Evolutionary conservation across 2,329 filamentous ascomycete genomes (phyloP).

Genomic region (Verticillium klebahnii): DNA sequence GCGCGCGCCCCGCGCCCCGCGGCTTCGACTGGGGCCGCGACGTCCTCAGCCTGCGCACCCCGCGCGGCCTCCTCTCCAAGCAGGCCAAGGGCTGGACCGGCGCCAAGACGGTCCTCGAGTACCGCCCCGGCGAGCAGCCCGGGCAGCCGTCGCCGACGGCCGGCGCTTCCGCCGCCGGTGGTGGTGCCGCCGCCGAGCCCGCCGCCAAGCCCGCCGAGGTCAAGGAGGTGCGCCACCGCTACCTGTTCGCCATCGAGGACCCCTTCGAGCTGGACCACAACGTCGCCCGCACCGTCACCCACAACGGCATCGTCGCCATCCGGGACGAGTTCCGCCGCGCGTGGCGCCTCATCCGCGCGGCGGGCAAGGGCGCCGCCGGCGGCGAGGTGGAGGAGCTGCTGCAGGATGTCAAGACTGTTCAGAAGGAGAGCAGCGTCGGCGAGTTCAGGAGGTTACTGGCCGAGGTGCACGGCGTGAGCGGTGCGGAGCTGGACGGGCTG

Average conservation of each 20-base stretch:
- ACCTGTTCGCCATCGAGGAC: slow-evolving; percentile 86
- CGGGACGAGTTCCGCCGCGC: slow-evolving; percentile 80
- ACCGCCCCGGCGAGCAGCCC: slow-evolving; percentile 7
- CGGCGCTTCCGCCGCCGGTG: background rate
- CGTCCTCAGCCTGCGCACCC: slow-evolving; percentile 71
- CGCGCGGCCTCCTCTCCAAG: slow-evolving; percentile 67
- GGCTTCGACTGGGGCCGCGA: slow-evolving; percentile 79
- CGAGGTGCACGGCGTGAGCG: slow-evolving; percentile 30
- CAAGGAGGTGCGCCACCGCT: slow-evolving; percentile 73
- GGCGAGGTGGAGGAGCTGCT: slow-evolving; percentile 37
- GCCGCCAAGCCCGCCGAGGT: slow-evolving; percentile 29
- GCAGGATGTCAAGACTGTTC: slow-evolving; percentile 39
- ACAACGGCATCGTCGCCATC: slow-evolving; percentile 76
- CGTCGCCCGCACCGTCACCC: slow-evolving; percentile 79
- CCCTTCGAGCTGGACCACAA: slow-evolving; percentile 88
- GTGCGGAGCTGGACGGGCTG: slow-evolving; percentile 3
- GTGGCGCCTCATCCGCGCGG: slow-evolving; percentile 61
- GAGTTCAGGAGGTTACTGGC: slow-evolving; percentile 31
- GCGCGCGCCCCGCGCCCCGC: slow-evolving; percentile 39
- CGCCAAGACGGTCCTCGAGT: slow-evolving; percentile 58
- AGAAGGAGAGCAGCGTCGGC: slow-evolving; percentile 25
- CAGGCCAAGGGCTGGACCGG: slow-evolving; percentile 79
- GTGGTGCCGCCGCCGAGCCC: background rate
- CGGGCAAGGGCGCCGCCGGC: slow-evolving; percentile 30
- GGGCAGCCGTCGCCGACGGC: background rate